Evolutionary conservation across 139 green algal species (phyloP), one percentile per base, ranked within the genome.

Genomic region (Picochlorum sp.): DNA sequence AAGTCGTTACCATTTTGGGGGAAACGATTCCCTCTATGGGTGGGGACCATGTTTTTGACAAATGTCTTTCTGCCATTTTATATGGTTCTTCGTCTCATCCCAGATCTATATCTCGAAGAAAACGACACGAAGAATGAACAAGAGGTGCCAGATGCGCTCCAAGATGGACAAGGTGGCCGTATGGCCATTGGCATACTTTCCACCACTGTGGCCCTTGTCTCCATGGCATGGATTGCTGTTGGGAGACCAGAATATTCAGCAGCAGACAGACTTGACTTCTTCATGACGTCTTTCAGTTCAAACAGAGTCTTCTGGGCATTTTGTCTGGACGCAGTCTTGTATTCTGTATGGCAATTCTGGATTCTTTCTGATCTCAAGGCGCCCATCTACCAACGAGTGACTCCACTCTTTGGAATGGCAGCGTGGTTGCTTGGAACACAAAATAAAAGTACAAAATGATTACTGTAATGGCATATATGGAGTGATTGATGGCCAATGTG

Each of bases 291-390:
- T 16, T 67, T 81, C 38, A 61, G 44, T 14, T 63, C 20, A 44
- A 80, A 87, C 51, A 72, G 85, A 24, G 86, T 85, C 4, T 90
- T 89, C 57, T 95, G 73, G 75, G 88, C 88, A 4, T 96, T 96
- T 72, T 55, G 77, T 3, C 50, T 94, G 52, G 88, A 96, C 66
- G 62, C 73, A 4, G 47, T 51, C 0, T 66, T 95, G 45, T 96
- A 94, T 71, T 68, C 44, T 13, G 67, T 89, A 11, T 96, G 81
- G 77, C 88, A 96, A 69, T 68, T 79, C 15, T 51, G 72, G 6
- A 52, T 95, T 41, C 65, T 95, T 70, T 50, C 62, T 41, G 44
- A 66, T 11, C 64, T 56, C 3, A 45, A 45, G 20, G 75, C 85
- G 2, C 24, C 72, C 26, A 65, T 66, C 0, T 10, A 20, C 18